phyloP scores from a whole-genome alignment of 1,284 basidiomycete genomes.

The Ganoderma sp. region DNA sequence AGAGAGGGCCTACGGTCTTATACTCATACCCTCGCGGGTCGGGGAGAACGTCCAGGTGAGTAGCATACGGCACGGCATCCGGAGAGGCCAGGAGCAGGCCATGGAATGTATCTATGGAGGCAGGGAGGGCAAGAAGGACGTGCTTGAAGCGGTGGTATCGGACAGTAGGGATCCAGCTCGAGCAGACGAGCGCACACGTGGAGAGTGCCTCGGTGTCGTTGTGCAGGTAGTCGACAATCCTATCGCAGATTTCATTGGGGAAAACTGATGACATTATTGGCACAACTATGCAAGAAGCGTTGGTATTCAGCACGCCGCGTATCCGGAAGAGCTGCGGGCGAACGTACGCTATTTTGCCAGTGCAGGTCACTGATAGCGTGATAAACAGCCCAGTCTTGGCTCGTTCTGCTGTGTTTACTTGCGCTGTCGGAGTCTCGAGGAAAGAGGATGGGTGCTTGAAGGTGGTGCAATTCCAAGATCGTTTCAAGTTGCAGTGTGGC shows the following conservation, averaged over 20 bases:
- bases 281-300: background rate
- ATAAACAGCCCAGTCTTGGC: too few species aligned
- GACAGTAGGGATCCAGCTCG: background rate
- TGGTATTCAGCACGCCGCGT: too few species aligned
- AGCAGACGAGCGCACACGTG: background rate
- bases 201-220: background rate
- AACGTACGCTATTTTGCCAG: too few species aligned
- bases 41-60: background rate
- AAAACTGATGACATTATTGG: background rate
- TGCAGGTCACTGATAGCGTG: too few species aligned
- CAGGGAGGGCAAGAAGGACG: background rate
- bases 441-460: too few species aligned
- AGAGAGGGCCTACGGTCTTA: background rate
- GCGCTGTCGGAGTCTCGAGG: too few species aligned
- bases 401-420: too few species aligned
- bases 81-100: background rate
- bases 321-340: too few species aligned
- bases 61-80: background rate
- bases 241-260: background rate
- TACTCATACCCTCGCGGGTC: background rate
- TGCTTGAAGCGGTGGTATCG: background rate
- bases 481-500: too few species aligned
- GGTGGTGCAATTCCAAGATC: too few species aligned
- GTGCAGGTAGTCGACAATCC: slow-evolving; percentile 1
- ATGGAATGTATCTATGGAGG: background rate